These are phyloP conservation scores for Diaporthe helianthi DNA, from an alignment of 2,329 filamentous ascomycete species.

Conservation along the genomic window DNA sequence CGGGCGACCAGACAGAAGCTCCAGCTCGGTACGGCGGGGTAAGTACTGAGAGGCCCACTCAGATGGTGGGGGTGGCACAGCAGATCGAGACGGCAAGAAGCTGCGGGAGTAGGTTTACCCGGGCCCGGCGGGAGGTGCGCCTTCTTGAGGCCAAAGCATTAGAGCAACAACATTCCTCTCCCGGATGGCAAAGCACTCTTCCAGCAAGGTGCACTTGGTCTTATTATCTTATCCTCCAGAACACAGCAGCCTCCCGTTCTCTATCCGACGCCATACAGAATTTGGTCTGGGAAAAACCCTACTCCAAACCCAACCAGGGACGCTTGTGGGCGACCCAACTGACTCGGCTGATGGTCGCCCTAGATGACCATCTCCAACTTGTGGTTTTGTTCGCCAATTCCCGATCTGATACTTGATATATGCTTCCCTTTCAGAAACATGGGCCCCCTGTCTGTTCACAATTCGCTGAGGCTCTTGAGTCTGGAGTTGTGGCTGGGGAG, in stretches of 20 bases:
- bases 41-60: not conserved
- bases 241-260: not conserved
- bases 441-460: too few species aligned
- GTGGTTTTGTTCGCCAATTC: not conserved
- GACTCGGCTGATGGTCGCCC: not conserved
- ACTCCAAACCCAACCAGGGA: not conserved
- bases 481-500: not conserved
- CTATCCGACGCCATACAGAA: not conserved
- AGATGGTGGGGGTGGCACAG: not conserved
- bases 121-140: not conserved
- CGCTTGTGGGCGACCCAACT: not conserved
- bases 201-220: not conserved
- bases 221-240: not conserved
- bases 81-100: conserved; percentile 3
- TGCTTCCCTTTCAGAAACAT: not conserved
- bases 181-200: conserved; percentile 1
- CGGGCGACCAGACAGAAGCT: not conserved
- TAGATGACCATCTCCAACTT: not conserved
- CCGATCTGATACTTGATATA: not conserved
- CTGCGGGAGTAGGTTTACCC: conserved; percentile 26
- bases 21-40: conserved; percentile 1
- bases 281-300: not conserved
- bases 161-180: not conserved
- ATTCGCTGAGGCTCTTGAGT: too few species aligned
- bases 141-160: not conserved